A percentile compares a stretch with the other conserved stretches of the same genome.
Conservation (phyloP, 1,139 yeast genomes). For the Scheffersomyces titani region DNA sequence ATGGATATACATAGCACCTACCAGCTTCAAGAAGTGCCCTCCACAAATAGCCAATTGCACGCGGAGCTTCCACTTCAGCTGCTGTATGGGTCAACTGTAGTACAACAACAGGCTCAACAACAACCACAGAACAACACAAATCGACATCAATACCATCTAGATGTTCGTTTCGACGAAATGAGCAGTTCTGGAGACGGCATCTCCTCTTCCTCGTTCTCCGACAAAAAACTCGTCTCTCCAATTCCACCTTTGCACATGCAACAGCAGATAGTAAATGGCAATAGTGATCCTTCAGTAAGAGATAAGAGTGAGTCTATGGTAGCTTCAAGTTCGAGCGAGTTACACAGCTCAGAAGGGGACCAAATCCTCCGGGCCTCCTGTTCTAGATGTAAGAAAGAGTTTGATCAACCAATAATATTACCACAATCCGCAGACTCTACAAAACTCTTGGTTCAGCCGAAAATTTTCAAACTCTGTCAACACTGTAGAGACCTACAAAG, state of each 20-base stretch:
- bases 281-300: constrained; percentile 4
- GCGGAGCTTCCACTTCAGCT: constrained; percentile 6
- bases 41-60: background rate
- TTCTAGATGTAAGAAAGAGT: constrained; percentile 61
- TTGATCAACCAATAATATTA: constrained; percentile 46
- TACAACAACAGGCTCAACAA: constrained; percentile 2
- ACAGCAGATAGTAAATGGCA: constrained; percentile 36
- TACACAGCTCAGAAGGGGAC: constrained; percentile 8
- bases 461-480: constrained; percentile 56
- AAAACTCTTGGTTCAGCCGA: constrained; percentile 43
- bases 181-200: constrained; percentile 1
- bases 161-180: constrained; percentile 2
- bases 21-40: constrained; percentile 11
- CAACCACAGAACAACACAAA: constrained; percentile 2
- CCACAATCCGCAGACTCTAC: constrained; percentile 28
- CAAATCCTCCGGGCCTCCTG: constrained; percentile 30
- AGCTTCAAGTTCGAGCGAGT: constrained; percentile 6
- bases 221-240: constrained; percentile 37
- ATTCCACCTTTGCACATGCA: constrained; percentile 50
- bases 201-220: constrained; percentile 12
- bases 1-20: constrained; percentile 10
- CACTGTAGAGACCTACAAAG: constrained; percentile 67
- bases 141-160: constrained; percentile 2
- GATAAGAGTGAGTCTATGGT: constrained; percentile 13
- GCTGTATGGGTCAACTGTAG: background rate